Percentiles rank a stretch among this genome's conserved stretches.
phyloP scores from a whole-genome alignment of 2,329 filamentous ascomycete genomes.

The Samsoniella hepiali region DNA sequence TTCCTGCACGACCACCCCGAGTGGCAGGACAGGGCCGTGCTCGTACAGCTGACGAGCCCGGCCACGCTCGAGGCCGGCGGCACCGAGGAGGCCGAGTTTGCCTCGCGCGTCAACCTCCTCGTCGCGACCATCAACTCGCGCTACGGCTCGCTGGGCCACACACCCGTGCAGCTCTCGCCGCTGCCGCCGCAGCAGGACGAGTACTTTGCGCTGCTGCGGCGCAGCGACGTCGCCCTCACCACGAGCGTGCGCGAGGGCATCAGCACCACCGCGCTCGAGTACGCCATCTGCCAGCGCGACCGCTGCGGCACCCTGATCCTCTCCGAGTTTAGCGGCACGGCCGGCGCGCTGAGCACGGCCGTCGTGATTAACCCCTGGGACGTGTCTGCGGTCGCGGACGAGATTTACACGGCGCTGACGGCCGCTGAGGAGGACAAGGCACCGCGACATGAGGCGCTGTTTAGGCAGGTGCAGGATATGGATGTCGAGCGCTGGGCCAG shows the following conservation, averaged over 20 bases:
- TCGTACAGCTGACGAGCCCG: conserved; percentile 92
- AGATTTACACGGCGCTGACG: conserved; percentile 76
- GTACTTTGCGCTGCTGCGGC: conserved; percentile 86
- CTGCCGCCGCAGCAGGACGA: conserved; percentile 87
- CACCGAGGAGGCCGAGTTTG: conserved; percentile 73
- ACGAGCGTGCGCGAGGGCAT: conserved; percentile 95
- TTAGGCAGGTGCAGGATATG: conserved; percentile 9
- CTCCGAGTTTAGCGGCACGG: conserved; percentile 94
- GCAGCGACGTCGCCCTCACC: conserved; percentile 87
- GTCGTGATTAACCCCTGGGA: conserved; percentile 98
- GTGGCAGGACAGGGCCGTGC: conserved; percentile 85
- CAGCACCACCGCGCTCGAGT: conserved; percentile 96
- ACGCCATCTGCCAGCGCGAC: conserved; percentile 86
- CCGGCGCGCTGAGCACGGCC: conserved; percentile 76
- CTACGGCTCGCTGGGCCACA: conserved; percentile 83
- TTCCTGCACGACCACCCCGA: conserved; percentile 88
- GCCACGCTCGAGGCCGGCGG: conserved; percentile 71
- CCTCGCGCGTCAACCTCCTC: conserved; percentile 83
- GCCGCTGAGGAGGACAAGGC: conserved; percentile 66
- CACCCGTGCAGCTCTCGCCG: conserved; percentile 89
- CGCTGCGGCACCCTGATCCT: conserved; percentile 84
- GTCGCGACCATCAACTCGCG: conserved; percentile 88
- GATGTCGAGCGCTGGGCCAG: conserved; percentile 11
- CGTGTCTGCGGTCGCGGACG: conserved; percentile 73
- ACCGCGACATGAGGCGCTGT: conserved; percentile 54